Base-by-base conservation (phyloP, 352 stramenopile genomes). In the Pythium guiyangense region DNA sequence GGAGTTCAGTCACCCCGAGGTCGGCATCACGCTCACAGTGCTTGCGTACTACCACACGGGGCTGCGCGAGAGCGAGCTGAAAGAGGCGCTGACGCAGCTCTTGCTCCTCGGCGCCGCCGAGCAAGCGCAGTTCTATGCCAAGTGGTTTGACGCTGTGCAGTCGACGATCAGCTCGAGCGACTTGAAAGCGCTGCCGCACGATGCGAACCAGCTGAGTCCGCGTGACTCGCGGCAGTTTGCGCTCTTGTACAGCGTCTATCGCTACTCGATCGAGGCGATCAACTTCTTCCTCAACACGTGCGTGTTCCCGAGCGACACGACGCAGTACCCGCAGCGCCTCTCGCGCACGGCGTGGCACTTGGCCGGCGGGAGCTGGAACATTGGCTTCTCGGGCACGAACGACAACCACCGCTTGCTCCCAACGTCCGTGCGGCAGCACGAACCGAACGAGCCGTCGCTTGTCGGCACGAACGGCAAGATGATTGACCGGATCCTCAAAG, bases 381-480 rank as follows among this genome's bases (percentile, higher is more conserved):
- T 95, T 20, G 89, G 89, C 2, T 96, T 97, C 54, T 96, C 86
- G 0, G 90, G 88, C 0, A 97, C 88, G 14, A 97, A 97, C 57
- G 88, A 97, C 59, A 96, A 90, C 31, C 84, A 96, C 15, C 69
- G 68, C 0, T 49, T 96, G 52, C 66, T 96, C 5, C 89, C 87
- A 4, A 26, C 85, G 0, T 77, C 87, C 18, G 78, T 96, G 25
- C 53, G 47, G 0, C 86, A 96, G 56, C 64, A 53, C 12, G 80
- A 91, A 49, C 79, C 85, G 4, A 43, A 73, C 5, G 77, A 85
- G 6, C 53, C 67, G 25, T 54, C 66, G 0, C 35, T 97, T 9
- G 62, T 70, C 4, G 80, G 63, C 1, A 96, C 88, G 1, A 94
- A 97, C 62, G 88, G 87, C 2, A 82, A 82, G 52, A 97, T 96